A percentile compares a stretch with the other conserved stretches of the same genome.
Conservation (phyloP, 441 rosid species). For the Mallotus japonicus region DNA sequence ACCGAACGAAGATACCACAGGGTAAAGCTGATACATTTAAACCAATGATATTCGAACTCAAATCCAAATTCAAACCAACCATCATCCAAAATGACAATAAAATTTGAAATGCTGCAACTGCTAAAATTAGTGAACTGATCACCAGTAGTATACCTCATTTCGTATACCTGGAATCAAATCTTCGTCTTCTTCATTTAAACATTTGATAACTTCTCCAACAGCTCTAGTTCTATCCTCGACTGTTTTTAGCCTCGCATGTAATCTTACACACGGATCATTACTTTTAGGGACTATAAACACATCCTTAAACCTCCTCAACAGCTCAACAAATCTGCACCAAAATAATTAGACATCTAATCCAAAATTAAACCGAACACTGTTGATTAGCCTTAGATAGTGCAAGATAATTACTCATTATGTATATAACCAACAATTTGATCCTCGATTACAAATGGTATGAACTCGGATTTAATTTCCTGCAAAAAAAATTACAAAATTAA, state of each 20-base stretch:
- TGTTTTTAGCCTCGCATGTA: constrained; percentile 43
- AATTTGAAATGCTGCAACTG: no score
- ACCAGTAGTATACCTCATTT: constrained; percentile 50
- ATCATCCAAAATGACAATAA: neutral
- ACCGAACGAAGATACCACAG: constrained; percentile 64
- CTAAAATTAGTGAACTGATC: no score
- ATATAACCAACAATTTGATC: constrained; percentile 54
- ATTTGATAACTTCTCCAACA: constrained; percentile 55
- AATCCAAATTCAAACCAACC: neutral
- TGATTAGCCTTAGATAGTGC: neutral
- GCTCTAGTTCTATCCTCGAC: constrained; percentile 63
- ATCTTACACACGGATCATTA: constrained; percentile 33
- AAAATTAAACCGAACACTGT: neutral
- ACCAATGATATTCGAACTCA: no score
- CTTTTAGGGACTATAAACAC: constrained; percentile 48
- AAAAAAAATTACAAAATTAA: neutral
- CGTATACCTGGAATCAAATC: constrained; percentile 78
- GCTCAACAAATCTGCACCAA: constrained; percentile 53
- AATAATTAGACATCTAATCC: neutral
- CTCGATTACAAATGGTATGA: constrained; percentile 54
- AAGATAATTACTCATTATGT: constrained; percentile 38
- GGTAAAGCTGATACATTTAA: constrained; percentile 52
- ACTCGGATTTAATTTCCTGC: constrained; percentile 53
- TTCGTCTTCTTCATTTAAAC: constrained; percentile 44
- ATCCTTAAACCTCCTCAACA: constrained; percentile 52